Percentiles rank a stretch among this genome's conserved stretches.
Evolutionary conservation across 192 early-diverging fungal species (phyloP).

Genomic region (Linnemannia zychae): DNA sequence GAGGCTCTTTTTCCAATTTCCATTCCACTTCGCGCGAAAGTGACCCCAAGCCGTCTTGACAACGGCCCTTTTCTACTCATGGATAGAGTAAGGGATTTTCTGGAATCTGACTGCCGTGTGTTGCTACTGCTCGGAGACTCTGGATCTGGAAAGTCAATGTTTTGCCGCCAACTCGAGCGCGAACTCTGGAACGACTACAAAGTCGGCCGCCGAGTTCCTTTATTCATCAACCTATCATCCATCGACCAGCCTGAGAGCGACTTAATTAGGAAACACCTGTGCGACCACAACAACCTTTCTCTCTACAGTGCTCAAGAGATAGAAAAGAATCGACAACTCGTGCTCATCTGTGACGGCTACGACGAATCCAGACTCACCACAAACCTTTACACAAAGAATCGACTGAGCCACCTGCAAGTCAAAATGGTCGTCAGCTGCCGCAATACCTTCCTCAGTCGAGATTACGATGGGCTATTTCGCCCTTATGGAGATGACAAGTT

Average conservation of each 20-base stretch:
- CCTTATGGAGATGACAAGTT: background rate
- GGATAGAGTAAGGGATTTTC: background rate
- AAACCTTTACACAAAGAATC: background rate
- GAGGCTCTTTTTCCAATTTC: background rate
- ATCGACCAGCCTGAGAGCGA: background rate
- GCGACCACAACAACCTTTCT: background rate
- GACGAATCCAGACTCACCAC: background rate
- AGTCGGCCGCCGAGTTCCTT: background rate
- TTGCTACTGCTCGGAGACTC: background rate
- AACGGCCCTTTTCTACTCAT: background rate
- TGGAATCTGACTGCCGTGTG: background rate
- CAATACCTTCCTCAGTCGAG: background rate
- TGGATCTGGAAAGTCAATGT: background rate
- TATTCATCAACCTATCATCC: background rate
- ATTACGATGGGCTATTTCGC: background rate
- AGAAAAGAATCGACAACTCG: background rate
- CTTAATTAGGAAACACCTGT: background rate
- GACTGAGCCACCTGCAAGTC: background rate
- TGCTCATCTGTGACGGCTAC: background rate
- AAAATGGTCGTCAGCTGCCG: background rate
- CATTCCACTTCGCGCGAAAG: background rate
- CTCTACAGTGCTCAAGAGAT: background rate
- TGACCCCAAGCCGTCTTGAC: background rate
- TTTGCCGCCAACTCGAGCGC: background rate
- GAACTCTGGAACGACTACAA: background rate